Evolutionary conservation across 2,329 filamentous ascomycete genomes (phyloP), one percentile per base, ranked within the genome.

Genomic region (Aureobasidium sp.): DNA sequence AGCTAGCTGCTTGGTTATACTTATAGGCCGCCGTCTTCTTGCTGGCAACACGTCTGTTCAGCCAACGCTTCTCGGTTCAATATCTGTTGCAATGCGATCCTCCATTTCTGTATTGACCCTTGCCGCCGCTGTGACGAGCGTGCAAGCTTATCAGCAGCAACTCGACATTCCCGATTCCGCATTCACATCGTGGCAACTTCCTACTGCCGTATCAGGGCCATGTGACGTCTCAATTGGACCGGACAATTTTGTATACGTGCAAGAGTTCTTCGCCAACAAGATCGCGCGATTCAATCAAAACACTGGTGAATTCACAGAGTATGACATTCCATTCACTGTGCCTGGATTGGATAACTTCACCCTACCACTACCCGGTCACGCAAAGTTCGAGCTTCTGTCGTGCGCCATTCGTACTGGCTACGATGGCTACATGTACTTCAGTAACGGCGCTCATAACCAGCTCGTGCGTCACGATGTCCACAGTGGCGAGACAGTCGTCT

Each of bases 391-490:
- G 25, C 27, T 56, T 14, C 25, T 56, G 8, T 20, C 22, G 9
- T 56, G 52, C 20, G 52, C 52, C 27, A 56, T 44, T 11, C 37
- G 52, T 3, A 56, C 52, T 56, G 52, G 52, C 25, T 56, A 56
- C 25, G 68, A 69, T 62, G 67, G 67, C 2, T 67, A 68, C 22
- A 45, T 68, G 27, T 68, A 69, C 55, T 62, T 63, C 7, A 52
- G 45, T 34, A 68, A 68, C 41, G 67, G 67, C 31, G 55, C 69
- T 2, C 65, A 67, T 9, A 70, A 69, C 55, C 67, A 70, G 34
- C 65, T 70, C 17, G 64, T 67, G 7, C 62, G 62, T 17, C 68
- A 68, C 47, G 64, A 66, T 41, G 65, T 65, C 2, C 41, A 27
- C 3, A 64, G 62, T 42, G 57, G 59, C 17, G 31, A 59, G 15